Evolutionary conservation across 2,329 filamentous ascomycete species (phyloP).

Genomic region (Ustulina deusta): DNA sequence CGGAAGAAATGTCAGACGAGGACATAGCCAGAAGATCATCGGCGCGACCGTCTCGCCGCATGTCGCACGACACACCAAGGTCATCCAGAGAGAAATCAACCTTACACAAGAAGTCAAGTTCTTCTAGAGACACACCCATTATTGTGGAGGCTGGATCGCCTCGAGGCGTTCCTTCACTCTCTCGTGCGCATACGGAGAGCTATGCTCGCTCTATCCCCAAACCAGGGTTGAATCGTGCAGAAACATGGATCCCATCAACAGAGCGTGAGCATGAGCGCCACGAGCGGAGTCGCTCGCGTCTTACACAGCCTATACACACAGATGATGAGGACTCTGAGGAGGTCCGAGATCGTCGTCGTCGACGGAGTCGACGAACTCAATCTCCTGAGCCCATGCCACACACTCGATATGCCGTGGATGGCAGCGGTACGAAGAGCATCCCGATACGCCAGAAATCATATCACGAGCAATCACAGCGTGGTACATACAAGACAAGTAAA

Average conservation of each 20-base stretch:
- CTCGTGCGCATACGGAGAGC: constrained; percentile 46
- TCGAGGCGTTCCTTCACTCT: constrained; percentile 36
- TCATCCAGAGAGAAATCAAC: constrained; percentile 49
- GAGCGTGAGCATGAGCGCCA: constrained; percentile 43
- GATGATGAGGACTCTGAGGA: constrained; percentile 47
- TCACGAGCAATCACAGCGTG: constrained; percentile 33
- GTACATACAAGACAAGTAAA: constrained; percentile 33
- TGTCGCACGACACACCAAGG: constrained; percentile 48
- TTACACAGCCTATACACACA: constrained; percentile 23
- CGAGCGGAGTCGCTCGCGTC: constrained; percentile 37
- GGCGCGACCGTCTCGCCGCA: constrained; percentile 44
- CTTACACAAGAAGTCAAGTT: constrained; percentile 46
- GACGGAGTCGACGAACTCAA: constrained; percentile 42
- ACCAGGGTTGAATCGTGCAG: constrained; percentile 40
- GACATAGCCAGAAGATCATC: constrained; percentile 45
- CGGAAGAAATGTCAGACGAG: constrained; percentile 44
- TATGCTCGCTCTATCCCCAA: constrained; percentile 43
- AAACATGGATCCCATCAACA: constrained; percentile 43
- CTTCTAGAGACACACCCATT: constrained; percentile 44
- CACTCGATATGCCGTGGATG: constrained; percentile 31
- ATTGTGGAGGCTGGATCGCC: constrained; percentile 41
- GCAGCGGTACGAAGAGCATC: constrained; percentile 30
- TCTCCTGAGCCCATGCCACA: constrained; percentile 44
- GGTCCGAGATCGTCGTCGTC: constrained; percentile 43
- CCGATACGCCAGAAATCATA: constrained; percentile 38